Conservation (phyloP, 306 rosid genomes). For the Lathyrus aphaca region DNA sequence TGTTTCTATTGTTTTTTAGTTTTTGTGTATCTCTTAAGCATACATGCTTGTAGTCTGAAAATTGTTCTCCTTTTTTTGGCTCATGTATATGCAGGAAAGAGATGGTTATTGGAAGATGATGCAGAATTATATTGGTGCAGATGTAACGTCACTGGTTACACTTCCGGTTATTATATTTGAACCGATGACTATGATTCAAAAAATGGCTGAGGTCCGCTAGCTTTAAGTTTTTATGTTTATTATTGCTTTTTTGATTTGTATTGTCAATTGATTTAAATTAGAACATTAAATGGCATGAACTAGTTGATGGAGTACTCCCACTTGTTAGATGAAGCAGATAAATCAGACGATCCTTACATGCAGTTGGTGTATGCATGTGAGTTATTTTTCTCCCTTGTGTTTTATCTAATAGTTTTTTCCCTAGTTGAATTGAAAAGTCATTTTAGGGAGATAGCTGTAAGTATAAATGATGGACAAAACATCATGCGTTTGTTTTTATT, state of each 20-base stretch:
- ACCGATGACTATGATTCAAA: constrained; percentile 97
- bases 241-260: constrained; percentile 17
- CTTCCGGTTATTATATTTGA: constrained; percentile 90
- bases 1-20: constrained; percentile 3
- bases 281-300: constrained; percentile 34
- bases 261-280: constrained; percentile 16
- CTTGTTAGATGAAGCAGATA: constrained; percentile 81
- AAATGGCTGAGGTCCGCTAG: constrained; percentile 84
- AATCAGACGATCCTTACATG: constrained; percentile 85
- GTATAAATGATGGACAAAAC: constrained; percentile 26
- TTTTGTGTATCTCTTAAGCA: too few species aligned
- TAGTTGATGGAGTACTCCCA: constrained; percentile 95
- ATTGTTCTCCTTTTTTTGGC: background rate
- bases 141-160: constrained; percentile 86
- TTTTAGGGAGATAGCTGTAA: background rate
- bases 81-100: constrained; percentile 61
- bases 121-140: constrained; percentile 86
- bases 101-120: constrained; percentile 98
- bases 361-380: constrained; percentile 76
- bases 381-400: constrained; percentile 39
- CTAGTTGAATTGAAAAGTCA: constrained; percentile 2
- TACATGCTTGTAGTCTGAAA: too few species aligned
- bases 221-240: constrained; percentile 17
- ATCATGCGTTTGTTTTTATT: background rate
- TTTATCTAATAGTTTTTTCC: constrained; percentile 2